Evolutionary conservation across 2,329 filamentous ascomycete genomes (phyloP).

Genomic region (Aspergillus phoenicis): DNA sequence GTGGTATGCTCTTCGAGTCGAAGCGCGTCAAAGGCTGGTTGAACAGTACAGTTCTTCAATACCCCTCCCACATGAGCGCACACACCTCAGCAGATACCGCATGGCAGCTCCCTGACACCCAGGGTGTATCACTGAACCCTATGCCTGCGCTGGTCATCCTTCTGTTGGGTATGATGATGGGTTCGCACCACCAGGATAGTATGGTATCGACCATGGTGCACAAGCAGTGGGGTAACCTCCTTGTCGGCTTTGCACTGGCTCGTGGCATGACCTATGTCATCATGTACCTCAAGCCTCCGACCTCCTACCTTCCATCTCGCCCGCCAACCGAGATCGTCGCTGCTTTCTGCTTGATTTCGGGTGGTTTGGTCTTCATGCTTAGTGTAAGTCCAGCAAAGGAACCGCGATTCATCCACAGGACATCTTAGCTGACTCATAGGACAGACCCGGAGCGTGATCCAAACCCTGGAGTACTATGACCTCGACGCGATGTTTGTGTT

Average conservation of each 20-base stretch:
- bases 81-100: conserved; percentile 50
- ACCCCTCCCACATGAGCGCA: conserved; percentile 36
- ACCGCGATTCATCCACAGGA: neutral
- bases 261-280: conserved; percentile 78
- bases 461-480: conserved; percentile 73
- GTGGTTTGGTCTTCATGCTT: conserved; percentile 89
- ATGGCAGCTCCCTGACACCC: conserved; percentile 65
- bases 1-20: conserved; percentile 85
- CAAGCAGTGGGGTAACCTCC: conserved; percentile 86
- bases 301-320: conserved; percentile 75
- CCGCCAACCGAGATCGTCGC: conserved; percentile 89
- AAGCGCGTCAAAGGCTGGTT: conserved; percentile 62
- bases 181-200: conserved; percentile 79
- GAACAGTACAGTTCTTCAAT: conserved; percentile 52
- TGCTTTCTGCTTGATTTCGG: conserved; percentile 82
- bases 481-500: conserved; percentile 93
- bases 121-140: conserved; percentile 80
- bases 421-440: conserved; percentile 23
- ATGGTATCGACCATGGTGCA: conserved; percentile 91
- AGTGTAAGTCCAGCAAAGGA: conserved; percentile 62
- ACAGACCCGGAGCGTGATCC: conserved; percentile 73
- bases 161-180: conserved; percentile 91
- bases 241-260: conserved; percentile 78
- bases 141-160: conserved; percentile 85
- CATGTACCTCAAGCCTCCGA: conserved; percentile 77